Conservation (phyloP, 2,329 filamentous ascomycete species). For the Lecanicillium sp. region DNA sequence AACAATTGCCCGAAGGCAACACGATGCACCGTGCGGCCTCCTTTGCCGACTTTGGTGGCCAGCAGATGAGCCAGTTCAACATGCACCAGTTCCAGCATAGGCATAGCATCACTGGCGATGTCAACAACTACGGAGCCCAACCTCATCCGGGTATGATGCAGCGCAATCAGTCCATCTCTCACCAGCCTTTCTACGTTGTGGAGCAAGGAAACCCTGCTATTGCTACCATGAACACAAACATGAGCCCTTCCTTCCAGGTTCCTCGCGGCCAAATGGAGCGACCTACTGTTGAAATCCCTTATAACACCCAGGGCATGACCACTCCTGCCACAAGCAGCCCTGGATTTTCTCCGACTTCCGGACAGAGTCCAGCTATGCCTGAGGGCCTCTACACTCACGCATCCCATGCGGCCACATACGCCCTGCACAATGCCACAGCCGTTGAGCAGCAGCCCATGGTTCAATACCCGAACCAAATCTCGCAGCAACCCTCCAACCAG, state of each 20-base stretch:
- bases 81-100: conserved; percentile 32
- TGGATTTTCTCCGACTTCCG: conserved; percentile 47
- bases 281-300: conserved; percentile 41
- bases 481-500: conserved; percentile 24
- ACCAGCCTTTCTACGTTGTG: conserved; percentile 46
- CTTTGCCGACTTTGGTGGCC: conserved; percentile 46
- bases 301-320: conserved; percentile 36
- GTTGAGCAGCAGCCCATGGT: conserved; percentile 36
- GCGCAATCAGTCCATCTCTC: conserved; percentile 37
- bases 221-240: conserved; percentile 50
- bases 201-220: conserved; percentile 55
- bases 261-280: conserved; percentile 40
- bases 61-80: conserved; percentile 36
- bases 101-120: conserved; percentile 35
- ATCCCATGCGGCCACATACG: conserved; percentile 37
- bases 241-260: conserved; percentile 44
- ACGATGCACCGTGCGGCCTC: conserved; percentile 43
- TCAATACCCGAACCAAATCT: conserved; percentile 33
- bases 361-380: conserved; percentile 43
- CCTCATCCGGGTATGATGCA: conserved; percentile 31
- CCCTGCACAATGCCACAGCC: conserved; percentile 38
- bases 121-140: conserved; percentile 35
- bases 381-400: conserved; percentile 50
- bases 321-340: conserved; percentile 51
- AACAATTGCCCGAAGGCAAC: conserved; percentile 28